Percentiles rank a stretch among this genome's conserved stretches.
These are phyloP conservation scores for Cryptosporidium sp. DNA, from an alignment of 169 alveolate species.

Conservation along the genomic window DNA sequence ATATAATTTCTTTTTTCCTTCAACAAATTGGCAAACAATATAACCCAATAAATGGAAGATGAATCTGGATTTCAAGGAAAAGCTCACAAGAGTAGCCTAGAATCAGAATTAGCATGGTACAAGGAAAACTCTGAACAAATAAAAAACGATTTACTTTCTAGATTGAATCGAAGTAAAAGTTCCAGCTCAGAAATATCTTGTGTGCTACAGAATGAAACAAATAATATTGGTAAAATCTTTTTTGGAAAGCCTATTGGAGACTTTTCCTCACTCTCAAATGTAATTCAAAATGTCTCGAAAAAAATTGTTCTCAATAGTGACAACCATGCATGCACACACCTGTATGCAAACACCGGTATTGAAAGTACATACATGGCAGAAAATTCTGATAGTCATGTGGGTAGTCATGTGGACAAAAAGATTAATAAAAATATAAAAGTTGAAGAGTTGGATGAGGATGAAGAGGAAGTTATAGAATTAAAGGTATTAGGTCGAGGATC, in stretches of 20 bases:
- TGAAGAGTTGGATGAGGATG: neutral
- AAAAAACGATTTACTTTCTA: constrained; percentile 2
- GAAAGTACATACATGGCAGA: constrained; percentile 9
- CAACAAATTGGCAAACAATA: neutral
- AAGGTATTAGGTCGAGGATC: neutral
- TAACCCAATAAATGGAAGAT: constrained; percentile 10
- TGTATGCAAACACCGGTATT: constrained; percentile 23
- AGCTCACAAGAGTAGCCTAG: neutral
- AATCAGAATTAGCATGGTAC: constrained; percentile 35
- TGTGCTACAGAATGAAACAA: neutral
- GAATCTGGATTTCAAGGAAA: neutral
- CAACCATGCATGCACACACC: neutral
- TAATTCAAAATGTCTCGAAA: constrained; percentile 22
- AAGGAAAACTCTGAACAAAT: constrained; percentile 18
- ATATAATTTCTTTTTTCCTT: neutral
- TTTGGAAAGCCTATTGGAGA: constrained; percentile 29
- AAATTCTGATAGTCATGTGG: neutral
- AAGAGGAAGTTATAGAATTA: neutral
- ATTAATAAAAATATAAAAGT: neutral
- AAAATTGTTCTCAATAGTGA: neutral
- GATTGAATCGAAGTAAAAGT: neutral
- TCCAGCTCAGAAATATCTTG: neutral
- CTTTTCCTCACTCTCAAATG: neutral
- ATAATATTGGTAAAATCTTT: neutral
- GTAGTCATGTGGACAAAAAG: neutral